These are phyloP conservation scores for Didymella segeticola DNA, from an alignment of 2,329 filamentous ascomycete species.

Conservation along the genomic window DNA sequence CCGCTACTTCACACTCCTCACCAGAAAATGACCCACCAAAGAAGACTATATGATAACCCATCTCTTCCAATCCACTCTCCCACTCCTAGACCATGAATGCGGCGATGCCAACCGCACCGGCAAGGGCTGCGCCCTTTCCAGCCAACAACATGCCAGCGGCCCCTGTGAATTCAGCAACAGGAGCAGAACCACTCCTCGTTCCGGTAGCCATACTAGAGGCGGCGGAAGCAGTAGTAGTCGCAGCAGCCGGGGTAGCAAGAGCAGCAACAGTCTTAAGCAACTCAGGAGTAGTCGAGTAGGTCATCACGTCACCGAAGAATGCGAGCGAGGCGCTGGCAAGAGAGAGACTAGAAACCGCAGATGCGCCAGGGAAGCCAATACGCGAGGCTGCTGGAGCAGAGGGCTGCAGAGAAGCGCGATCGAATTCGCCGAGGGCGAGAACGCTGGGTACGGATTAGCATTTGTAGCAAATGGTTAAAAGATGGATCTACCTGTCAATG, in stretches of 20 bases:
- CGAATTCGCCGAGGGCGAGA: slow-evolving; percentile 23
- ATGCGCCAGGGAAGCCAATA: slow-evolving; percentile 31
- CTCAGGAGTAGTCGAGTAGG: slow-evolving; percentile 32
- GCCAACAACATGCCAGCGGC: slow-evolving; percentile 9
- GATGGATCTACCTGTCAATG: slow-evolving; percentile 27
- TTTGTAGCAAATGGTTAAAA: no score
- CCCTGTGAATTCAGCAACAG: slow-evolving; percentile 11
- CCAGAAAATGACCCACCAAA: background rate
- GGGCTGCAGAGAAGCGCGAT: slow-evolving; percentile 27
- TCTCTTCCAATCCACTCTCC: background rate
- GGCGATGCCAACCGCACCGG: slow-evolving; percentile 12
- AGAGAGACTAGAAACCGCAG: slow-evolving; percentile 23
- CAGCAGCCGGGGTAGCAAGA: slow-evolving; percentile 15
- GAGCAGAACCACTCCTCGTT: slow-evolving; percentile 3
- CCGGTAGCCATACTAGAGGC: background rate
- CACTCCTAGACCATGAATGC: slow-evolving; percentile 6
- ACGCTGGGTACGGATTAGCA: slow-evolving; percentile 20
- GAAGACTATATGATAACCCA: background rate
- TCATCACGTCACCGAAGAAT: slow-evolving; percentile 31
- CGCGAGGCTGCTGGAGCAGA: slow-evolving; percentile 25
- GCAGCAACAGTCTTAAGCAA: slow-evolving; percentile 34
- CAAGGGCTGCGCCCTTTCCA: slow-evolving; percentile 4
- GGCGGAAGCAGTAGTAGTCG: slow-evolving; percentile 13
- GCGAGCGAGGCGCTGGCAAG: slow-evolving; percentile 25
- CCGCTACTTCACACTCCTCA: no score